Percentiles rank a stretch among this genome's conserved stretches.
These are phyloP conservation scores for Penicillium herquei DNA, from an alignment of 495 filamentous ascomycete genomes.

Conservation along the genomic window DNA sequence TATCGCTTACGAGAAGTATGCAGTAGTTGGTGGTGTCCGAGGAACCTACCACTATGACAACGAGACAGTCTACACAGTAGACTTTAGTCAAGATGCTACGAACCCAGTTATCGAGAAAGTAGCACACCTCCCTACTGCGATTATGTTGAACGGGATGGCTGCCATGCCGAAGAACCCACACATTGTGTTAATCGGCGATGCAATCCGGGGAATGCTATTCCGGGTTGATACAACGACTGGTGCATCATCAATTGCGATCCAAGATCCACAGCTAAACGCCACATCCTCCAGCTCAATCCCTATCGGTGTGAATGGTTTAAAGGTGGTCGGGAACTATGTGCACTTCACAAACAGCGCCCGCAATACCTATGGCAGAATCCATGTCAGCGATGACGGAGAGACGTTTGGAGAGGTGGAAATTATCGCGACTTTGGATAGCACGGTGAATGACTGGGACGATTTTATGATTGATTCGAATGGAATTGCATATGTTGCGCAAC, in stretches of 20 bases:
- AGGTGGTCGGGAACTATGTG: slow-evolving; percentile 21
- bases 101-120: slow-evolving; percentile 20
- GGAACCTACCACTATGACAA: slow-evolving; percentile 27
- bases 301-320: slow-evolving; percentile 45
- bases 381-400: slow-evolving; percentile 26
- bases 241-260: slow-evolving; percentile 27
- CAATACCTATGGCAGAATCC: slow-evolving; percentile 29
- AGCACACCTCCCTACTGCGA: slow-evolving; percentile 29
- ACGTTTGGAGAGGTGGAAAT: slow-evolving; percentile 16
- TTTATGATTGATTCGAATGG: slow-evolving; percentile 29
- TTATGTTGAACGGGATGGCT: slow-evolving; percentile 41
- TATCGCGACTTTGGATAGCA: slow-evolving; percentile 14
- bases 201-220: slow-evolving; percentile 39
- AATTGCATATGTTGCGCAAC: slow-evolving; percentile 27
- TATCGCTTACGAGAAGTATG: slow-evolving; percentile 37
- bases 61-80: slow-evolving; percentile 29
- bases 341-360: slow-evolving; percentile 46
- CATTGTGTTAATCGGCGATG: slow-evolving; percentile 35
- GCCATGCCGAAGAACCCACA: slow-evolving; percentile 19
- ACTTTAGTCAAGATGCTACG: slow-evolving; percentile 28
- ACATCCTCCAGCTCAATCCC: slow-evolving; percentile 15
- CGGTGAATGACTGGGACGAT: slow-evolving; percentile 28
- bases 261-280: slow-evolving; percentile 16
- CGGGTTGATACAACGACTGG: slow-evolving; percentile 39
- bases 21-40: slow-evolving; percentile 32